Conservation (phyloP, 768 basidiomycete genomes). For the Megacollybia marginata region DNA sequence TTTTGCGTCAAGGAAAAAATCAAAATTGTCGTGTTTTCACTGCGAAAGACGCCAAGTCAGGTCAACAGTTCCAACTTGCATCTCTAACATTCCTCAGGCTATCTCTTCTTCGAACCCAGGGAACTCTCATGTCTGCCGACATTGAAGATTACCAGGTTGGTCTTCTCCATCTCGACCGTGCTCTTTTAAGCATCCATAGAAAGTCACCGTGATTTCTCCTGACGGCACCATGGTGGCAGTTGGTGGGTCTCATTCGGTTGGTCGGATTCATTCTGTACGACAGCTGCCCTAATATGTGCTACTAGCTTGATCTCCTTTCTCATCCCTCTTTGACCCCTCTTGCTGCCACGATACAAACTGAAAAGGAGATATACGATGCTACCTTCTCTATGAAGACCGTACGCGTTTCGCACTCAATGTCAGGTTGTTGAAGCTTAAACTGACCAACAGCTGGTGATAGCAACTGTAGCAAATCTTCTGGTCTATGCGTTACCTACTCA, state of each 20-base stretch:
- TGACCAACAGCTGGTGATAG: conserved; percentile 49
- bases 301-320: conserved; percentile 7
- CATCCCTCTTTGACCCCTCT: conserved; percentile 41
- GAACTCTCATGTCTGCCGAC: conserved; percentile 56
- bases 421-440: background rate
- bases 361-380: conserved; percentile 82
- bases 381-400: conserved; percentile 68
- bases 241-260: conserved; percentile 67
- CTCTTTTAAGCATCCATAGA: conserved; percentile 40
- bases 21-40: conserved; percentile 77
- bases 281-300: too few species aligned
- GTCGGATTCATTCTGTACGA: conserved; percentile 16
- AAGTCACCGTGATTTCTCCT: conserved; percentile 80
- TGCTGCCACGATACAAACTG: conserved; percentile 44
- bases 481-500: conserved; percentile 50
- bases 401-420: conserved; percentile 12
- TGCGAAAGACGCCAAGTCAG: conserved; percentile 53
- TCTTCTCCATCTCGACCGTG: background rate
- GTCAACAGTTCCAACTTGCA: conserved; percentile 3
- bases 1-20: conserved; percentile 60
- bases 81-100: conserved; percentile 36
- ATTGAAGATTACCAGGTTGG: conserved; percentile 81
- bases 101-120: conserved; percentile 36
- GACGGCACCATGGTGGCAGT: conserved; percentile 57
- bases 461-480: conserved; percentile 55